A percentile compares a stretch with the other conserved stretches of the same genome.
phyloP scores from a whole-genome alignment of 1,139 yeast genomes.

The Sugiyamaella xylanicola region DNA sequence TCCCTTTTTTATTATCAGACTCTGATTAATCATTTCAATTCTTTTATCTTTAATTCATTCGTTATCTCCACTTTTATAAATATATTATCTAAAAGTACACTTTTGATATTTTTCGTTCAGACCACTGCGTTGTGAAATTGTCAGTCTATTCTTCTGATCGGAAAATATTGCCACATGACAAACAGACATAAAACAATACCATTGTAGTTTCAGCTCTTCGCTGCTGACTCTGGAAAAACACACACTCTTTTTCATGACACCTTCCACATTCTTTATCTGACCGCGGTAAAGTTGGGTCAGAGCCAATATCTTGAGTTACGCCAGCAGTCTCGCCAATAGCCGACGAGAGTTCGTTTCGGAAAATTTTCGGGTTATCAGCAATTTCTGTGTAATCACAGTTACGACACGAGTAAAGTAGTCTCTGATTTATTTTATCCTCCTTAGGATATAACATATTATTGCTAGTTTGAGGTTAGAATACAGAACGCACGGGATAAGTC shows the following conservation, averaged over 20 bases:
- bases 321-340: constrained; percentile 94
- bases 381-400: constrained; percentile 93
- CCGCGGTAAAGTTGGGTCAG: constrained; percentile 92
- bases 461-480: constrained; percentile 43
- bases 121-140: too few relatives aligned
- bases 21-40: constrained; percentile 1
- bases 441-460: constrained; percentile 99
- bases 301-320: constrained; percentile 93
- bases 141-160: constrained; percentile 26
- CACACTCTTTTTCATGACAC: constrained; percentile 87
- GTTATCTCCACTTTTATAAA: constrained; percentile 8
- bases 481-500: too few relatives aligned
- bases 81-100: constrained; percentile 7
- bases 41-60: constrained; percentile 6
- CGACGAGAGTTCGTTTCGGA: constrained; percentile 88
- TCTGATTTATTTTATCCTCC: constrained; percentile 72
- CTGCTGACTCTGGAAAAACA: constrained; percentile 95
- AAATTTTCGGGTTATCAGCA: constrained; percentile 87
- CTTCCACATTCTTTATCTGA: constrained; percentile 91
- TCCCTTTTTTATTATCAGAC: neutral
- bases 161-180: constrained; percentile 77
- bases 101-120: too few relatives aligned
- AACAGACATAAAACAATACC: constrained; percentile 87
- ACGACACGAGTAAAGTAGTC: constrained; percentile 88
- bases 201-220: constrained; percentile 92